Conservation (phyloP, 163 green algal species). For the Scenedesmus sp. region DNA sequence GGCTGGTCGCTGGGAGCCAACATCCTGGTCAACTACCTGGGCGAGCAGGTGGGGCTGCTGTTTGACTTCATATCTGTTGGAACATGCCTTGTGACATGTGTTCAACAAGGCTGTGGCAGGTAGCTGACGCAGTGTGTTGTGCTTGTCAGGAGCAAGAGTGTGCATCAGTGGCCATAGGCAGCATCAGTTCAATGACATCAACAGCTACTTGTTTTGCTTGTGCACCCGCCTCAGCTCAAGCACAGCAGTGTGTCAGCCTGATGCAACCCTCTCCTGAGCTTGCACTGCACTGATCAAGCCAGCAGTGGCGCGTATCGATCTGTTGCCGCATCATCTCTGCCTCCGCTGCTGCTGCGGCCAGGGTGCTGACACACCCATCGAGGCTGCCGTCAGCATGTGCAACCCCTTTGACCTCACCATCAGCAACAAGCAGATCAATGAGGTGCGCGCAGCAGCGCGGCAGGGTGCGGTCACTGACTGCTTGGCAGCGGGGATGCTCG, state of each 20-base stretch:
- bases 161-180: too few species aligned
- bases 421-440: constrained; percentile 63
- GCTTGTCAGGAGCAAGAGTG: too few species aligned
- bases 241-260: too few species aligned
- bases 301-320: too few species aligned
- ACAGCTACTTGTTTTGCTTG: too few species aligned
- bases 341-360: background rate
- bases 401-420: constrained; percentile 96
- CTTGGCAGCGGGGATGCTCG: too few species aligned
- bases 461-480: too few species aligned
- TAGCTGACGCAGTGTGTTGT: too few species aligned
- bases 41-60: constrained; percentile 80
- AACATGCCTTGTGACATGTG: background rate
- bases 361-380: constrained; percentile 60
- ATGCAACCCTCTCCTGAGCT: background rate
- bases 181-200: too few species aligned
- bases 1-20: constrained; percentile 97
- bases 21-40: constrained; percentile 95
- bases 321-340: background rate
- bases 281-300: background rate
- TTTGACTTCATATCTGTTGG: background rate
- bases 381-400: constrained; percentile 90
- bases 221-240: too few species aligned
- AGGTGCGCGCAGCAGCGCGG: background rate
- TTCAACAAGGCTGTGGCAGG: too few species aligned